These are phyloP conservation scores for Orbilia ellipsospora DNA, from an alignment of 2,329 filamentous ascomycete genomes.

Conservation along the genomic window DNA sequence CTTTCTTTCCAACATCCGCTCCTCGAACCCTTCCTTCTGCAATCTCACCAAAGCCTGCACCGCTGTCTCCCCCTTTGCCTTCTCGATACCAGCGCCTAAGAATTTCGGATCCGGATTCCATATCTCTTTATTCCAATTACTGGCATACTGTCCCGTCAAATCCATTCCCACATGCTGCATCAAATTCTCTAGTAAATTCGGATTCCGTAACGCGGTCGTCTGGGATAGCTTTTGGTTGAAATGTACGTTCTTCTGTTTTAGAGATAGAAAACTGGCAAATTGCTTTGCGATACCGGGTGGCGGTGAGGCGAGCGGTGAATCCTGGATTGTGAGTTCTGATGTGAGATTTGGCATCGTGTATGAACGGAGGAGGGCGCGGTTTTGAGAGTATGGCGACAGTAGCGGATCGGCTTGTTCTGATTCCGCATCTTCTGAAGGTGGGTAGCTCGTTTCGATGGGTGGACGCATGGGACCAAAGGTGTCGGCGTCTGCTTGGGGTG, in stretches of 20 bases:
- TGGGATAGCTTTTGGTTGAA: constrained; percentile 80
- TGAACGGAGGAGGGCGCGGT: constrained; percentile 73
- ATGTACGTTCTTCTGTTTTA: constrained; percentile 81
- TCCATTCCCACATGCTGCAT: constrained; percentile 74
- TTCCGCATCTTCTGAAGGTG: constrained; percentile 48
- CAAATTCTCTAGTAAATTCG: constrained; percentile 77
- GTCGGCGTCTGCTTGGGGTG: constrained; percentile 24
- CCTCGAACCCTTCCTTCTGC: constrained; percentile 62
- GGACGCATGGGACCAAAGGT: constrained; percentile 56
- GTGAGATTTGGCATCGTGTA: constrained; percentile 80
- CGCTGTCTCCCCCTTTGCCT: constrained; percentile 42
- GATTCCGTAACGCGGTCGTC: constrained; percentile 76
- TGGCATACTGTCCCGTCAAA: constrained; percentile 73
- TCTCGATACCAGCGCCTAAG: constrained; percentile 43
- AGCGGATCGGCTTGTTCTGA: constrained; percentile 61
- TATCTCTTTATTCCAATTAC: constrained; percentile 68
- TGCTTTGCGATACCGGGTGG: constrained; percentile 70
- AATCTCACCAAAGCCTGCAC: constrained; percentile 62
- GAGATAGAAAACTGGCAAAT: constrained; percentile 77
- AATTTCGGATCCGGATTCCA: constrained; percentile 67
- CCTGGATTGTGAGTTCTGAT: constrained; percentile 73
- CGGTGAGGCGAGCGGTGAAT: constrained; percentile 75
- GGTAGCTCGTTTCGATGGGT: constrained; percentile 51
- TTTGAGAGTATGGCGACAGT: constrained; percentile 75
- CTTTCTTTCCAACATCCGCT: constrained; percentile 57